phyloP scores from a whole-genome alignment of 495 filamentous ascomycete genomes.

The Trichocladium antarcticum region DNA sequence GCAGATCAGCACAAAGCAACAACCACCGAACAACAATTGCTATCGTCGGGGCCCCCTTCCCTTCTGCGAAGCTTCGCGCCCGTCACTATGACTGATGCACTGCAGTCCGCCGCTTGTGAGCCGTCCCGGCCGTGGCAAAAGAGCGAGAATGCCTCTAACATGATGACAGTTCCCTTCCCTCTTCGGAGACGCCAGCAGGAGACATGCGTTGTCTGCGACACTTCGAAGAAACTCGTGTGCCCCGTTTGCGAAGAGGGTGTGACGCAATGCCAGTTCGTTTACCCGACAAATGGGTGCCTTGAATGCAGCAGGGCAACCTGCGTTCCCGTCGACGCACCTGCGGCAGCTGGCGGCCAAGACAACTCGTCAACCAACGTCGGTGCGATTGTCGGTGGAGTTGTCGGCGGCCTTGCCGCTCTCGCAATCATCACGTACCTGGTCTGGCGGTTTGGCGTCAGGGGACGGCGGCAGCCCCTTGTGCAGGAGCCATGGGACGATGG shows the following conservation, averaged over 20 bases:
- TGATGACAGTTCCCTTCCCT: background rate
- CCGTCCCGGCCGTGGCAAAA: background rate
- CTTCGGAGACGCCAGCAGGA: slow-evolving; percentile 19
- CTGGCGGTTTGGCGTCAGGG: slow-evolving; percentile 80
- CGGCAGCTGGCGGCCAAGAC: slow-evolving; percentile 17
- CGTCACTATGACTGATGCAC: slow-evolving; percentile 11
- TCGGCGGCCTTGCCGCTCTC: slow-evolving; percentile 62
- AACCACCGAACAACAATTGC: background rate
- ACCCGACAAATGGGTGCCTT: slow-evolving; percentile 21
- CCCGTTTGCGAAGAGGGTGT: slow-evolving; percentile 16
- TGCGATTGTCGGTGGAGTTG: slow-evolving; percentile 74
- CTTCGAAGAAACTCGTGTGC: slow-evolving; percentile 15
- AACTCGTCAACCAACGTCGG: slow-evolving; percentile 52
- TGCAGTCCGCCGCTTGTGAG: slow-evolving; percentile 7
- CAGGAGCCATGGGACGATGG: slow-evolving; percentile 44
- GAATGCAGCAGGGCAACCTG: slow-evolving; percentile 35
- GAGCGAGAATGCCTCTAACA: background rate
- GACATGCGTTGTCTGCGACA: slow-evolving; percentile 17
- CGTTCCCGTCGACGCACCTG: slow-evolving; percentile 7
- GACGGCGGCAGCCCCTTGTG: slow-evolving; percentile 51
- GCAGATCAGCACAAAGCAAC: slow-evolving; percentile 8
- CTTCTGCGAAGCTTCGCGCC: background rate
- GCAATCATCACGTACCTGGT: slow-evolving; percentile 63
- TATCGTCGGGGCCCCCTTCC: background rate
- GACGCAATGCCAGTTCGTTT: slow-evolving; percentile 28